phyloP scores from a whole-genome alignment of 192 early-diverging fungal species.

The Coemansia aciculifera region DNA sequence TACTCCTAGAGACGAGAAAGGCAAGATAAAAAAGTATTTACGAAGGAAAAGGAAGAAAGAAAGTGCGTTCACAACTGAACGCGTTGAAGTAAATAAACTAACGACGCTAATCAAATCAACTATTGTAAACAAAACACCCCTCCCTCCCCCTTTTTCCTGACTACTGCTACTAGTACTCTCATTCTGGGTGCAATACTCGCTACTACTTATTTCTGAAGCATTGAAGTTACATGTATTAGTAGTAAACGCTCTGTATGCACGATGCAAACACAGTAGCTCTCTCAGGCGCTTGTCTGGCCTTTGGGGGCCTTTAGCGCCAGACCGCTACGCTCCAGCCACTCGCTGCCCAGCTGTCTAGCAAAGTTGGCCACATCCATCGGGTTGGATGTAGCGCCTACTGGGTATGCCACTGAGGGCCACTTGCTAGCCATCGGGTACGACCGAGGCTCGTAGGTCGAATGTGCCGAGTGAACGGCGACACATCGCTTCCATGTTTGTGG shows the following conservation, averaged over 20 bases:
- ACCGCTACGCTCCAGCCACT: constrained; percentile 34
- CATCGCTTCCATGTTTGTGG: constrained; percentile 46
- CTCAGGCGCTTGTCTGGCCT: background rate
- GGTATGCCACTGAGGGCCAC: constrained; percentile 47
- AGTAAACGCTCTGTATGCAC: background rate
- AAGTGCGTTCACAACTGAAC: background rate
- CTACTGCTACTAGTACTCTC: background rate
- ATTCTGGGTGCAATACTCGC: background rate
- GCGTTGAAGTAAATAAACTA: background rate
- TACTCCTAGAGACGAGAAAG: background rate
- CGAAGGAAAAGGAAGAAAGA: background rate
- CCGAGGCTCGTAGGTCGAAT: constrained; percentile 35
- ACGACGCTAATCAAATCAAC: background rate
- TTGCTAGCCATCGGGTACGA: constrained; percentile 27
- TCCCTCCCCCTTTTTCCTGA: background rate
- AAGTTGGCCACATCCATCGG: constrained; percentile 53
- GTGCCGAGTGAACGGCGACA: constrained; percentile 5
- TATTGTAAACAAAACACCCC: background rate
- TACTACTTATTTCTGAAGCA: background rate
- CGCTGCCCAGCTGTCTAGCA: constrained; percentile 41
- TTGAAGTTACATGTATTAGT: background rate
- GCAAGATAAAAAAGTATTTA: constrained; percentile 1
- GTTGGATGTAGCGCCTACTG: constrained; percentile 42
- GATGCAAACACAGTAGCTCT: background rate
- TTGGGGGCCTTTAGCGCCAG: constrained; percentile 30